A percentile compares a stretch with the other conserved stretches of the same genome.
Conservation (phyloP, 306 rosid species). For the Rubus parviflorus region DNA sequence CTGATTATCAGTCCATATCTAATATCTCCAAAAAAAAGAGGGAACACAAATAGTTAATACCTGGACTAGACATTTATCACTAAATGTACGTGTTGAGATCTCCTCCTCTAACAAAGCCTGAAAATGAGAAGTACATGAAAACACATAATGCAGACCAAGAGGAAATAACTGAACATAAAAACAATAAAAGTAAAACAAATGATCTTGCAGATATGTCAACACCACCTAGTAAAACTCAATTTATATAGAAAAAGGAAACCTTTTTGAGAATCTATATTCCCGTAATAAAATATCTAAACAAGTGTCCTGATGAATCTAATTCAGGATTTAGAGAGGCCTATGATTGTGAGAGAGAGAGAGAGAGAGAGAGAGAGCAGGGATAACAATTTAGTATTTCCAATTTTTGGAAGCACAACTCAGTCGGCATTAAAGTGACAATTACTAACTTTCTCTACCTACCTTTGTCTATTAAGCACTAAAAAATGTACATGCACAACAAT, state of each 20-base stretch:
- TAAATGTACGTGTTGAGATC: constrained; percentile 59
- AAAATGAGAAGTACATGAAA: constrained; percentile 16
- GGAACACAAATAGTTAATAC: constrained; percentile 30
- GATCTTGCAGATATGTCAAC: not conserved
- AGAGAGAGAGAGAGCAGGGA: not conserved
- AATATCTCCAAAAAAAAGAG: not conserved
- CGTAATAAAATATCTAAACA: not conserved
- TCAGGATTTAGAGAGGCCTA: constrained; percentile 10
- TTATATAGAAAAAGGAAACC: not conserved
- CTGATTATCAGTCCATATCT: no score
- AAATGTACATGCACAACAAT: not conserved
- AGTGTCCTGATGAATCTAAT: not conserved
- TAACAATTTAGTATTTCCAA: not conserved
- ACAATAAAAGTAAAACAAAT: not conserved
- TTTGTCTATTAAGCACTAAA: not conserved
- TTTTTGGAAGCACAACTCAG: not conserved
- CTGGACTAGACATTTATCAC: constrained; percentile 62
- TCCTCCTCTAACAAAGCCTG: constrained; percentile 98
- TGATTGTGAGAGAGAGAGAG: no score
- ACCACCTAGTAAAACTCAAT: not conserved
- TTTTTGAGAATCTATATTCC: no score
- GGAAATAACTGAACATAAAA: not conserved
- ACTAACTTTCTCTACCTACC: not conserved
- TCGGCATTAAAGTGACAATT: not conserved
- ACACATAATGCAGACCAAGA: not conserved